Evolutionary conservation across 1,284 basidiomycete species (phyloP).

Genomic region (Trichosporon sp.): DNA sequence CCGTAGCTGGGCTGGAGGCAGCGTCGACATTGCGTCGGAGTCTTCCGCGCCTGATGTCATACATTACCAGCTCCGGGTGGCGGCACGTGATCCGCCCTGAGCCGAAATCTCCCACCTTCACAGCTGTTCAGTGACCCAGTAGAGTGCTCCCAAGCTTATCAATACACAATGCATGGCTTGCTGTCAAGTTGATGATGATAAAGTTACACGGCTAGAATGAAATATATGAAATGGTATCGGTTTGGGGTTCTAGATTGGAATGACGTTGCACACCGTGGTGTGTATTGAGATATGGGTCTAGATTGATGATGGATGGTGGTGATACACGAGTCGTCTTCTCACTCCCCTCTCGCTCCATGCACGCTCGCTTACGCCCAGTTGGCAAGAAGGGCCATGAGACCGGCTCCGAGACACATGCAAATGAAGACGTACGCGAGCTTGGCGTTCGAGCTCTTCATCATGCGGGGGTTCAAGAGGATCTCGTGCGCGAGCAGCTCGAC

Average conservation of each 20-base stretch:
- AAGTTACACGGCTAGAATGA: not conserved
- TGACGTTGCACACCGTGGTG: not conserved
- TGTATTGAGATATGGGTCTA: not conserved
- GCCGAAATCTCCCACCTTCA: not conserved
- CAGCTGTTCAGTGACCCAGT: too few relatives aligned
- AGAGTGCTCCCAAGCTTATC: not conserved
- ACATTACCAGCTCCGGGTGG: not conserved
- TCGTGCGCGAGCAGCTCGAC: constrained; percentile 93
- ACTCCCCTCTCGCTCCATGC: not conserved
- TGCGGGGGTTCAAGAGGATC: constrained; percentile 82
- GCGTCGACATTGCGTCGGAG: not conserved
- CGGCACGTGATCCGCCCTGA: not conserved
- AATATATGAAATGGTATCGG: not conserved
- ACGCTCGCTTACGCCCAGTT: constrained; percentile 68
- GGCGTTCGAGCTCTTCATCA: constrained; percentile 68
- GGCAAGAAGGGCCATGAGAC: constrained; percentile 80
- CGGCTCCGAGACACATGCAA: constrained; percentile 76
- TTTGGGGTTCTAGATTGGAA: not conserved
- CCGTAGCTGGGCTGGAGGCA: too few relatives aligned
- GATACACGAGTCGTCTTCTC: not conserved
- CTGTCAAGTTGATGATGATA: constrained; percentile 8
- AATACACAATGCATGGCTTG: constrained; percentile 12
- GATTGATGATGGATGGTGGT: not conserved
- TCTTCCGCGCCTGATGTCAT: not conserved
- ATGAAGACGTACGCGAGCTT: constrained; percentile 70